Evolutionary conservation across 805 yeast species (phyloP).

Genomic region (Candida lessepsii): DNA sequence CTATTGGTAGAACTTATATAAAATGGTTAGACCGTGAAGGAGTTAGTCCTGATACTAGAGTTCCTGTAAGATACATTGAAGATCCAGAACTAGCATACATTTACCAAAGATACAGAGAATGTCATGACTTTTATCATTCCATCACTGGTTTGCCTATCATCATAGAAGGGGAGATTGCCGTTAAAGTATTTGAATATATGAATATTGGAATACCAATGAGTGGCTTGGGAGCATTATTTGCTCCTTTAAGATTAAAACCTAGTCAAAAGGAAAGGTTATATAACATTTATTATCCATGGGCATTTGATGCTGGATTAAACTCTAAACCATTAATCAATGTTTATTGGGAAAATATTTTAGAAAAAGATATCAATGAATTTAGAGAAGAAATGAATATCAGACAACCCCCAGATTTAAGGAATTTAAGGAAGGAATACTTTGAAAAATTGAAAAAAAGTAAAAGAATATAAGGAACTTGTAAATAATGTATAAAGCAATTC

Average conservation of each 20-base stretch:
- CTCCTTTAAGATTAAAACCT: slow-evolving; percentile 72
- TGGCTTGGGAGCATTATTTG: slow-evolving; percentile 85
- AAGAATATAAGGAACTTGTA: not conserved
- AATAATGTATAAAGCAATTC: too few species aligned
- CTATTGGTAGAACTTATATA: slow-evolving; percentile 78
- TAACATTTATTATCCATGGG: slow-evolving; percentile 85
- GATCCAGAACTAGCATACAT: slow-evolving; percentile 89
- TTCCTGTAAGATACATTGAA: slow-evolving; percentile 81
- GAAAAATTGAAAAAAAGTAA: slow-evolving; percentile 23
- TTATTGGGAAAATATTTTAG: slow-evolving; percentile 86
- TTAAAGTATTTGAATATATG: slow-evolving; percentile 88
- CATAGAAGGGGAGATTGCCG: slow-evolving; percentile 94
- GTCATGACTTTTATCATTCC: slow-evolving; percentile 96
- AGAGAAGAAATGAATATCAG: slow-evolving; percentile 71
- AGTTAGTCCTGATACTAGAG: slow-evolving; percentile 91
- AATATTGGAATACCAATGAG: slow-evolving; percentile 95
- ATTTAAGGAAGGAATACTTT: slow-evolving; percentile 48
- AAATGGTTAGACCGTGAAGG: slow-evolving; percentile 84
- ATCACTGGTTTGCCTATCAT: slow-evolving; percentile 85
- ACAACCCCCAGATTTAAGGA: slow-evolving; percentile 72
- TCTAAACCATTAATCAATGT: slow-evolving; percentile 80
- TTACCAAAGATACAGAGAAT: slow-evolving; percentile 92
- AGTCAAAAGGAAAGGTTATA: slow-evolving; percentile 63
- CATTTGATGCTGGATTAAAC: slow-evolving; percentile 65
- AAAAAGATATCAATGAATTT: slow-evolving; percentile 67